A percentile compares a stretch with the other conserved stretches of the same genome.
These are phyloP conservation scores for Lagenaria siceraria DNA, from an alignment of 306 rosid species.

Conservation along the genomic window DNA sequence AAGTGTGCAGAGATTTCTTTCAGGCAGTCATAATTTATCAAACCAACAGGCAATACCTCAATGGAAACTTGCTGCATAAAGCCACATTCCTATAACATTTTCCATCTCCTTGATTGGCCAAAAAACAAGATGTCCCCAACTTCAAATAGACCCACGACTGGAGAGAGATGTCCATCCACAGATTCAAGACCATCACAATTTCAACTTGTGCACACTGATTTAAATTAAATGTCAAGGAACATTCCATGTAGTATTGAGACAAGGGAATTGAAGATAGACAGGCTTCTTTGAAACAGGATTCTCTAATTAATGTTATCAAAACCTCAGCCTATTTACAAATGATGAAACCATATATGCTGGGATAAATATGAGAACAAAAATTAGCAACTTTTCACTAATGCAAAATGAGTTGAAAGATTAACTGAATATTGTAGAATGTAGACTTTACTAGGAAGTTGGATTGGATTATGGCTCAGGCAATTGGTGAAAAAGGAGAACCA, in stretches of 20 bases:
- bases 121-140: neutral
- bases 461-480: neutral
- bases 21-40: neutral
- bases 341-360: neutral
- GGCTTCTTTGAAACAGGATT: neutral
- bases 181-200: neutral
- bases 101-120: too few relatives aligned
- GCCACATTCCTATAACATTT: neutral
- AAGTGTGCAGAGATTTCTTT: neutral
- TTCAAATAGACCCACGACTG: neutral
- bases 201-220: neutral
- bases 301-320: neutral
- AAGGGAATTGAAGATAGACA: neutral
- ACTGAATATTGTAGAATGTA: neutral
- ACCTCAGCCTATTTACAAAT: slow-evolving; percentile 7
- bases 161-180: neutral
- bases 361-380: neutral
- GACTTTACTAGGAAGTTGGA: slow-evolving; percentile 1
- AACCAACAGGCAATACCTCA: neutral
- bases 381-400: neutral
- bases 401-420: neutral
- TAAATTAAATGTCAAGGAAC: neutral
- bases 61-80: neutral
- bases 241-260: neutral
- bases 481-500: slow-evolving; percentile 49